Conservation (phyloP, 2,329 filamentous ascomycete genomes). For the Phaeosphaeria sp. region DNA sequence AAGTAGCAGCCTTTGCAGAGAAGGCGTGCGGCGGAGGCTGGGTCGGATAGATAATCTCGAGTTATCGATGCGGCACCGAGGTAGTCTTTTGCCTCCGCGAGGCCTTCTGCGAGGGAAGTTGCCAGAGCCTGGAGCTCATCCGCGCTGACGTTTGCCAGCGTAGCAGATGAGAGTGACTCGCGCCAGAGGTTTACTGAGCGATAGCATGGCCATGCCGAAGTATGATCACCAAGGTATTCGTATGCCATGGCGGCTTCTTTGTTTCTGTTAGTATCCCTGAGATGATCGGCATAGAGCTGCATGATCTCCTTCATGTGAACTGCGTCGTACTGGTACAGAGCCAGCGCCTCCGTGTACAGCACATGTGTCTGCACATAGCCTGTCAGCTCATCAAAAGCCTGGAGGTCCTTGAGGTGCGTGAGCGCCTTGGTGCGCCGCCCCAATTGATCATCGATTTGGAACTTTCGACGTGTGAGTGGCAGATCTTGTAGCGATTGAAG, state of each 20-base stretch:
- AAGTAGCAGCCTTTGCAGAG: conserved; percentile 90
- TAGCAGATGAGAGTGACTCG: conserved; percentile 83
- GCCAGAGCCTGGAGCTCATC: conserved; percentile 72
- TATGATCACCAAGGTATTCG: conserved; percentile 80
- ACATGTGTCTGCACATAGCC: conserved; percentile 79
- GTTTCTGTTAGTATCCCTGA: conserved; percentile 77
- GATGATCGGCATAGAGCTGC: conserved; percentile 77
- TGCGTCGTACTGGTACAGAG: conserved; percentile 82
- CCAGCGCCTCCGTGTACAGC: conserved; percentile 79
- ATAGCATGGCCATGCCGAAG: conserved; percentile 81
- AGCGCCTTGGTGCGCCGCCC: conserved; percentile 79
- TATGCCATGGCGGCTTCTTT: conserved; percentile 90
- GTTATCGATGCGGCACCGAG: conserved; percentile 79
- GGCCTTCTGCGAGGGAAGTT: conserved; percentile 75
- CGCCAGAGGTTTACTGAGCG: conserved; percentile 87
- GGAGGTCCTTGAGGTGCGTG: conserved; percentile 73
- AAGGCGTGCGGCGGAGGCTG: conserved; percentile 73
- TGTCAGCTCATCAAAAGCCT: conserved; percentile 78
- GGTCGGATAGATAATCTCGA: conserved; percentile 78
- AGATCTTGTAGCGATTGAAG: conserved; percentile 85
- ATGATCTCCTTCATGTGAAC: conserved; percentile 72
- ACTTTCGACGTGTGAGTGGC: conserved; percentile 72
- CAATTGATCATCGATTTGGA: conserved; percentile 89
- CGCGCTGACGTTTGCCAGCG: conserved; percentile 65
- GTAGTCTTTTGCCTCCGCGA: conserved; percentile 86